Evolutionary conservation across 164 flowering plant species (phyloP).

Genomic region (Pachysandra terminalis): DNA sequence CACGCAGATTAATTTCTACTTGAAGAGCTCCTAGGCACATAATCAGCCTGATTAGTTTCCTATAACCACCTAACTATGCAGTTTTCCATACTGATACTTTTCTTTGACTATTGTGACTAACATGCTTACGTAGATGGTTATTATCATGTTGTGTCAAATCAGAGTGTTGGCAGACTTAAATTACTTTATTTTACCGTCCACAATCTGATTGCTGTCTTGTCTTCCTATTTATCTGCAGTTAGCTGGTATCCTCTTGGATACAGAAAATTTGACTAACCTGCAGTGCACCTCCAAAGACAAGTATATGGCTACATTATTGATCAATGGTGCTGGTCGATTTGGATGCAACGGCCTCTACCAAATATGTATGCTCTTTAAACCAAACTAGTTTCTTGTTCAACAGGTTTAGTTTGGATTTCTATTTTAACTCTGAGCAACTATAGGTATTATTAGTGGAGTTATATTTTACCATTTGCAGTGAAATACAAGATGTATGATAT

Average conservation of each 20-base stretch:
- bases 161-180: too few species aligned
- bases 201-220: background rate
- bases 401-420: background rate
- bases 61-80: too few species aligned
- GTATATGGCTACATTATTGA: conserved; percentile 62
- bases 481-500: conserved; percentile 51
- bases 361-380: conserved; percentile 36
- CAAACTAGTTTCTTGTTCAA: background rate
- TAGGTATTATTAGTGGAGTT: background rate
- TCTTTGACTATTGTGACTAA: too few species aligned
- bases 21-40: too few species aligned
- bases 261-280: conserved; percentile 45
- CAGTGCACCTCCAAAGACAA: conserved; percentile 52
- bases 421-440: background rate
- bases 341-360: conserved; percentile 67
- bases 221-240: conserved; percentile 35
- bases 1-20: too few species aligned
- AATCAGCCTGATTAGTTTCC: too few species aligned
- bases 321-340: conserved; percentile 69
- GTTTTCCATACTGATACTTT: too few species aligned
- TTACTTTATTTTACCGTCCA: too few species aligned
- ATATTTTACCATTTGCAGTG: conserved; percentile 37
- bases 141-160: too few species aligned
- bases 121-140: too few species aligned
- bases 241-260: conserved; percentile 64